Evolutionary conservation across 495 filamentous ascomycete species (phyloP).

Genomic region (Trichoderma orchidacearum): DNA sequence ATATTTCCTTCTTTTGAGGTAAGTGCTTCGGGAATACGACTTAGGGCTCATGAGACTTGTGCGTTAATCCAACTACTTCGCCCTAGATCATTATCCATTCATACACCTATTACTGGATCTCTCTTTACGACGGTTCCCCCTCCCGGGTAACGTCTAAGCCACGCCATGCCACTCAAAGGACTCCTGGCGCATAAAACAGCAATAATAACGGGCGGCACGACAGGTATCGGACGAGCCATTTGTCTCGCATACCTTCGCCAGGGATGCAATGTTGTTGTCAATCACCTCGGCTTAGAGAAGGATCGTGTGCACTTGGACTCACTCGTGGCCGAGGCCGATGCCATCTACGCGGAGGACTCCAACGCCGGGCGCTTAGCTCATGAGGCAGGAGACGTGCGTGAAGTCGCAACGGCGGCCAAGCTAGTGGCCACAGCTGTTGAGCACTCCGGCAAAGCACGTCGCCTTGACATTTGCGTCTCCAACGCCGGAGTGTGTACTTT

Average conservation of each 20-base stretch:
- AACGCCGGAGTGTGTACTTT: slow-evolving; percentile 85
- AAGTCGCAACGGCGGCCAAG: slow-evolving; percentile 43
- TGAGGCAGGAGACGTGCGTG: slow-evolving; percentile 51
- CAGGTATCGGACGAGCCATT: slow-evolving; percentile 67
- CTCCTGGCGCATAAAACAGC: slow-evolving; percentile 55
- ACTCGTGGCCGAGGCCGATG: slow-evolving; percentile 37
- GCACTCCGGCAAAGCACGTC: slow-evolving; percentile 29
- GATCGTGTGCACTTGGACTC: slow-evolving; percentile 40
- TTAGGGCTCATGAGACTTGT: too few species aligned
- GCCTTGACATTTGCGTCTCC: slow-evolving; percentile 69
- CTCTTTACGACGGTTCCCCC: too few species aligned
- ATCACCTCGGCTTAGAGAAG: slow-evolving; percentile 47
- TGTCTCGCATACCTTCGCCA: slow-evolving; percentile 56
- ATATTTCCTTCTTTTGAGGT: too few species aligned
- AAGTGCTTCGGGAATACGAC: too few species aligned
- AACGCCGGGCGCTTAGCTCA: slow-evolving; percentile 38
- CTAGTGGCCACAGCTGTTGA: slow-evolving; percentile 45
- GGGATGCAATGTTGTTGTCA: slow-evolving; percentile 54
- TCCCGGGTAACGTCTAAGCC: too few species aligned
- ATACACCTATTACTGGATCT: too few species aligned
- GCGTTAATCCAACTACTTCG: too few species aligned
- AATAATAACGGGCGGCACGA: slow-evolving; percentile 64
- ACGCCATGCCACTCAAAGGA: slow-evolving; percentile 28
- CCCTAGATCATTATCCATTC: too few species aligned
- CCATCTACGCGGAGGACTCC: slow-evolving; percentile 16